Percentiles rank a stretch among this genome's conserved stretches.
These are phyloP conservation scores for Hypoxylon lenormandii DNA, from an alignment of 495 filamentous ascomycete species.

Conservation along the genomic window DNA sequence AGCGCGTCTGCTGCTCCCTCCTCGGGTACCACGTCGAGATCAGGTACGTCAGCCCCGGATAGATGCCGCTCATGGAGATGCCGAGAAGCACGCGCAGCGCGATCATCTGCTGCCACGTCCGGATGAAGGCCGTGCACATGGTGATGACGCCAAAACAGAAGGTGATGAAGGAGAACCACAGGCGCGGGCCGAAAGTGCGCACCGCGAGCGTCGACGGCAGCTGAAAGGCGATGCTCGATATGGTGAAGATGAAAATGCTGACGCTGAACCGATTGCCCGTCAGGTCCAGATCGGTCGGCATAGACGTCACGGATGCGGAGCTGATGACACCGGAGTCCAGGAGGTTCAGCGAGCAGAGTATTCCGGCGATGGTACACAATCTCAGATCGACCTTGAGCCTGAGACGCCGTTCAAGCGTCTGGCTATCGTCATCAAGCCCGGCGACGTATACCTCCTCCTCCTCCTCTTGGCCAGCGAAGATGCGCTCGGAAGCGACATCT, in stretches of 20 bases:
- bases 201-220: slow-evolving; percentile 78
- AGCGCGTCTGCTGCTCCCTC: slow-evolving; percentile 78
- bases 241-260: slow-evolving; percentile 82
- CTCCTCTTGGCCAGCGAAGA: slow-evolving; percentile 26
- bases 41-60: slow-evolving; percentile 76
- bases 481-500: slow-evolving; percentile 33
- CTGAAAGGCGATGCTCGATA: slow-evolving; percentile 79
- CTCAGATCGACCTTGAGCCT: slow-evolving; percentile 76
- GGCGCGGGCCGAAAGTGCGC: slow-evolving; percentile 72
- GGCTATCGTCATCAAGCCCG: slow-evolving; percentile 13
- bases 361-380: slow-evolving; percentile 79
- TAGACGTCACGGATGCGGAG: slow-evolving; percentile 78
- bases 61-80: slow-evolving; percentile 75
- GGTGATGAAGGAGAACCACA: slow-evolving; percentile 77
- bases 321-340: slow-evolving; percentile 83
- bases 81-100: slow-evolving; percentile 76
- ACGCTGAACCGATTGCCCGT: slow-evolving; percentile 75
- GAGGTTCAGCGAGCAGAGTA: slow-evolving; percentile 78
- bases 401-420: slow-evolving; percentile 53
- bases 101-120: slow-evolving; percentile 80
- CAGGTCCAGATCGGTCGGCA: slow-evolving; percentile 73
- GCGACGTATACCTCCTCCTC: slow-evolving; percentile 20
- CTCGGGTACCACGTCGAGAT: slow-evolving; percentile 80
- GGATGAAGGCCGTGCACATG: slow-evolving; percentile 76
- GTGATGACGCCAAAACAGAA: slow-evolving; percentile 78